Base-by-base conservation (phyloP, 1,284 basidiomycete genomes). In the Sporisorium graminicola region DNA sequence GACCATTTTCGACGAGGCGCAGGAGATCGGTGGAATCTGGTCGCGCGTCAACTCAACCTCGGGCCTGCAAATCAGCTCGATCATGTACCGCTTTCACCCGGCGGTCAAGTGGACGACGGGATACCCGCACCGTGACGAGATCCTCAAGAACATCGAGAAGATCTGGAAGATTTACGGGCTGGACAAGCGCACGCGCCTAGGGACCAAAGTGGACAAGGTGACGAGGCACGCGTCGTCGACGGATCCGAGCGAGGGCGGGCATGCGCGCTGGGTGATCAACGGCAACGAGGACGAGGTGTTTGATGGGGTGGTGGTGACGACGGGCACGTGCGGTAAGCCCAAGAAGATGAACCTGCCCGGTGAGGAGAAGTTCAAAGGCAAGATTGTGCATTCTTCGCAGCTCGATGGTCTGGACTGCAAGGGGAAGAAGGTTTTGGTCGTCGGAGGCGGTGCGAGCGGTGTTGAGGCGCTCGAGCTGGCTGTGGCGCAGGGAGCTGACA, bases 371-470 rank as follows among this genome's bases (percentile, higher is more conserved):
- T 89, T 87, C 78, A 79, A 82, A 47, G 88, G 89, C 18, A 83
- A 86, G 18, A 85, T 91, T n/a, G 77, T 90, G 2, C 90, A 91
- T 78, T 90, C 90, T 0, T 89, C 88, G 0, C 85, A 90, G 73
- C 87, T 91, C 12, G 88, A 89, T 69, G 78, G 86, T 8, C 76
- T 84, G 3, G 84, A 86, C 18, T 82, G 86, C 51, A 71, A 82
- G 53, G 89, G 88, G 0, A 90, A 90, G 85, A 87, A 86, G 18
- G 82, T 85, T 0, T 37, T 83, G n/a, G 68, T 85, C 43, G 68
- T 91, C 26, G 90, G 90, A 0, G 88, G 88, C 43, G 90, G 90
- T 0, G 90, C 90, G 0, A 89, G 88, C 53, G 90, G 89, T 9
- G 89, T 91, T 18, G 90, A 91, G 77, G 89, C 90, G 1, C 89